Evolutionary conservation across 2,329 filamentous ascomycete species (phyloP), one percentile per base, ranked within the genome.

Genomic region (Penicillium sp.): DNA sequence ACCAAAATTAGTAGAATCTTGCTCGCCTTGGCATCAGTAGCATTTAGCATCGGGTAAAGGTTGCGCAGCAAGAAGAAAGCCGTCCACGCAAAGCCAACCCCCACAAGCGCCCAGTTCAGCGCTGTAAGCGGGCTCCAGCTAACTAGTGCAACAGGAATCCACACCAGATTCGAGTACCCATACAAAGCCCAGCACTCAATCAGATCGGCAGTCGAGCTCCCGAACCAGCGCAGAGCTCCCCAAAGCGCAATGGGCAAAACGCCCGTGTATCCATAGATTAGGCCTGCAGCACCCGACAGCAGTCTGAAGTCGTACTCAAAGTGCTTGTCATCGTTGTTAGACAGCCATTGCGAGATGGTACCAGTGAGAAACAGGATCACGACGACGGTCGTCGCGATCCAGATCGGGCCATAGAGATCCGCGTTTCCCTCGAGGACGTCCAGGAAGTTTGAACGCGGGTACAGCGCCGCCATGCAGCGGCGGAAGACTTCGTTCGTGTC

Each of bases 371-470:
- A 99, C 29, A 99, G 78, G 57, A 99, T 97, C 60, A 99, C 84
- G 12, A 99, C 88, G 9, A 99, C 94, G 0, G 94, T 97, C 0
- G 94, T 97, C 9, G 94, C 94, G 77, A 99, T 97, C 94, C 94
- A 99, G 71, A 97, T 92, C 1, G 94, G 94, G 1, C 93, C 93
- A 79, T 99, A 99, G 31, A 99, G 79, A 70, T 99, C 94, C 1
- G 94, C 90, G 73, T 97, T 97, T 20, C 94, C 94, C 72, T 99
- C 94, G 26, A 99, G 83, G 33, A 97, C 91, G 71, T 99, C 94
- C 60, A 99, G 87, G 77, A 99, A 99, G 80, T 96, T 97, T 55
- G 88, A 88, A 60, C 91, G 87, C 44, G 94, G 94, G 75, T 89
- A 96, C 37, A 97, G 79, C n/a, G 93, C 88, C 1, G 92, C 89